Conservation (phyloP, 208 protist species). For the Acanthamoeba rhysodes region DNA sequence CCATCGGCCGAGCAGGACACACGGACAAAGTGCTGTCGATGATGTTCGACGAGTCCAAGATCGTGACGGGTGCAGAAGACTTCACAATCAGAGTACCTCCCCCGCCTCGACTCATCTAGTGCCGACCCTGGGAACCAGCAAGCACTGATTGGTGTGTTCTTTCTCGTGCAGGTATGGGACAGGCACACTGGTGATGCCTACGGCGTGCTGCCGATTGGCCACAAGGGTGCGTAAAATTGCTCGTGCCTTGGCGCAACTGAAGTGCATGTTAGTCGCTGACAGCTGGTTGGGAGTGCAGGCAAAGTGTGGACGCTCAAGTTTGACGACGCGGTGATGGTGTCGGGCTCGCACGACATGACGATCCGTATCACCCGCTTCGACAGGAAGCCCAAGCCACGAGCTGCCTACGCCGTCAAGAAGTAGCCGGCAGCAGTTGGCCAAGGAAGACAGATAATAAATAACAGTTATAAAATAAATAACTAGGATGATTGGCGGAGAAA, state of each 20-base stretch:
- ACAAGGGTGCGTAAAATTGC: too few species aligned
- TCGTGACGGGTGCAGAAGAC: conserved; percentile 29
- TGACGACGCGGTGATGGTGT: not conserved
- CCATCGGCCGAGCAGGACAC: not conserved
- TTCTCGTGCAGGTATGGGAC: not conserved
- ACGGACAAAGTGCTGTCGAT: conserved; percentile 56
- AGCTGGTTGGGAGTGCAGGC: not conserved
- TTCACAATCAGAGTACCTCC: not conserved
- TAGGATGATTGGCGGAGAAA: not conserved
- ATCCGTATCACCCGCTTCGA: conserved; percentile 55
- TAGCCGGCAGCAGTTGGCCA: not conserved
- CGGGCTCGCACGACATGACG: conserved; percentile 65
- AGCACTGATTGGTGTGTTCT: not conserved
- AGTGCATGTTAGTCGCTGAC: too few species aligned
- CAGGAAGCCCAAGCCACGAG: not conserved
- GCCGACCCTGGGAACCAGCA: not conserved
- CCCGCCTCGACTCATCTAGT: not conserved
- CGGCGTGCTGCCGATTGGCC: conserved; percentile 17
- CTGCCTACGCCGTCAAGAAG: not conserved
- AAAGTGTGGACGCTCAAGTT: conserved; percentile 70
- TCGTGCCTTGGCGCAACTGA: too few species aligned
- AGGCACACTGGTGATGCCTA: not conserved
- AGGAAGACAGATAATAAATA: not conserved
- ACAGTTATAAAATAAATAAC: not conserved
- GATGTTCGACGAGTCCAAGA: conserved; percentile 71